Base-by-base conservation (phyloP, 2,329 filamentous ascomycete genomes). In the Colletotrichum costaricense region DNA sequence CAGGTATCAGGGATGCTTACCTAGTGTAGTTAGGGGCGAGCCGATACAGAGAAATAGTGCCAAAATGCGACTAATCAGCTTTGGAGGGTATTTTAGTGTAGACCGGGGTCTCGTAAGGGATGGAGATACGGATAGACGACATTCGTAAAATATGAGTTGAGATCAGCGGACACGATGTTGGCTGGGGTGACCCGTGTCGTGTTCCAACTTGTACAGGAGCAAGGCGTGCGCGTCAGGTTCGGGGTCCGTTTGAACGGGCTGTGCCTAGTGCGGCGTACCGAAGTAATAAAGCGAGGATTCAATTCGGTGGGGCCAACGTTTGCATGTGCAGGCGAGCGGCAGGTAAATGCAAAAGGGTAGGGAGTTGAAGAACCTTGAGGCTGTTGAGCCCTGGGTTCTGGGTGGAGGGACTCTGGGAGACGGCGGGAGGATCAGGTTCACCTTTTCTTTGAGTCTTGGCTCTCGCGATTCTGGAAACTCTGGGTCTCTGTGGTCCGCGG, bases 241-340 rank as follows among this genome's bases (percentile, higher is more conserved):
- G 58, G 64, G 69, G 64, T 68, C 69, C 64, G 58, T 72, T 72
- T 56, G 69, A 62, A 63, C 63, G 46, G 63, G 64, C 64, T 49
- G 57, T 63, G 57, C 46, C 56, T 71, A 59, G 60, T 71, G 68
- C 57, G 68, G 46, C 63, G 63, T 70, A 58, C 54, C 54, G 67
- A 66, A 66, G 67, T 55, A 66, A 63, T 35, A 24, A 30, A 63
- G 42, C 38, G 46, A 54, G 46, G 46, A 24, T 35, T 35, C 26
- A 7, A 24, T 26, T 46, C 30, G 49, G 54, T 30, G 55, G 63
- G 33, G 57, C 19, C 42, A 30, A 56, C 19, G 63, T 56, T 65
- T 56, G 60, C 16, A 63, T 38, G 46, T 35, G 62, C 35, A 64
- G 62, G 62, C 62, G 49, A 56, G 49, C 63, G 26, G 22, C 49